These are phyloP conservation scores for Leccinum rimulosum DNA, from an alignment of 768 basidiomycete genomes.

Conservation along the genomic window DNA sequence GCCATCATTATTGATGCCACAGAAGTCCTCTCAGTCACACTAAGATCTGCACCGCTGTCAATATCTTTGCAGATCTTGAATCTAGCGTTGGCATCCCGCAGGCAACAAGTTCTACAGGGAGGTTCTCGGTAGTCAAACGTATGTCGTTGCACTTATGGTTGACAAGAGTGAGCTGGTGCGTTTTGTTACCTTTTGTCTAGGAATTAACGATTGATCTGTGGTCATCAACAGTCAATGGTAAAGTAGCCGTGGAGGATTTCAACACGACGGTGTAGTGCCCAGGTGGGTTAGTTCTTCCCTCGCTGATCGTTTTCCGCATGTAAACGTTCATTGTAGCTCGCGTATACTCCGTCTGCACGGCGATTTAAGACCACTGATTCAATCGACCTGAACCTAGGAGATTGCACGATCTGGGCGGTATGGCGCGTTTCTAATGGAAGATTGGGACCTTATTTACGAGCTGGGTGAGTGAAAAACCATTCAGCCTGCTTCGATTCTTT, in stretches of 20 bases:
- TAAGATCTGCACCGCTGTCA: not conserved
- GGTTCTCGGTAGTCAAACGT: slow-evolving; percentile 81
- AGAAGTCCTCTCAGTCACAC: not conserved
- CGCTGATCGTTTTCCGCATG: no score
- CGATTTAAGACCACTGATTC: slow-evolving; percentile 51
- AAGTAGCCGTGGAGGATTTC: slow-evolving; percentile 85
- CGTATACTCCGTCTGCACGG: slow-evolving; percentile 53
- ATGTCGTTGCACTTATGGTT: slow-evolving; percentile 96
- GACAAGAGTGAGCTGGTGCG: slow-evolving; percentile 94
- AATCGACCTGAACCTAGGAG: slow-evolving; percentile 93
- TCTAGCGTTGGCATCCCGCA: slow-evolving; percentile 23
- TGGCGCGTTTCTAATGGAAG: slow-evolving; percentile 89
- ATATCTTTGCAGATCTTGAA: not conserved
- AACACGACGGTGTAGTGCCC: slow-evolving; percentile 77
- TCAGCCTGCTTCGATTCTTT: not conserved
- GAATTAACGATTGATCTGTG: not conserved
- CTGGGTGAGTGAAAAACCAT: slow-evolving; percentile 54
- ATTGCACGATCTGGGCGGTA: slow-evolving; percentile 87
- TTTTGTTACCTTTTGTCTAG: slow-evolving; percentile 10
- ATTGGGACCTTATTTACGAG: slow-evolving; percentile 85
- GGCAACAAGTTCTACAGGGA: slow-evolving; percentile 85
- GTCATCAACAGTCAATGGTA: not conserved
- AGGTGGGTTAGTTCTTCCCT: slow-evolving; percentile 41
- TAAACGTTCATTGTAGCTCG: slow-evolving; percentile 47
- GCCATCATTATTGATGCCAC: not conserved